A percentile compares a stretch with the other conserved stretches of the same genome.
Evolutionary conservation across 2,329 filamentous ascomycete species (phyloP).

Genomic region (Cadophora gregata): DNA sequence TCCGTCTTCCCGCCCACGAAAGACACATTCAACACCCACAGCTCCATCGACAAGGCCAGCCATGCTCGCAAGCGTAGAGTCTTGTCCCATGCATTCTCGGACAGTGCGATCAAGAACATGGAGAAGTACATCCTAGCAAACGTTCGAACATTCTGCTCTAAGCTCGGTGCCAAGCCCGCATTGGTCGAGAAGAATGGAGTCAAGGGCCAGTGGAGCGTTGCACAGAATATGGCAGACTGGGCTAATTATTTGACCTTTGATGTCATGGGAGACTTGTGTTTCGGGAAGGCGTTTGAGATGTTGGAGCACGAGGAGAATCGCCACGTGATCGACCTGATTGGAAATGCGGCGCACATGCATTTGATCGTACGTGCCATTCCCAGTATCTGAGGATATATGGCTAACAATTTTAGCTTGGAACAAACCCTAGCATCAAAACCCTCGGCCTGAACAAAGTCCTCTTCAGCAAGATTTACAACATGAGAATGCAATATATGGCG

Average conservation of each 20-base stretch:
- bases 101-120: constrained; percentile 42
- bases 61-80: constrained; percentile 71
- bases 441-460: constrained; percentile 71
- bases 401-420: constrained; percentile 51
- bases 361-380: constrained; percentile 57
- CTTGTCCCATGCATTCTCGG: constrained; percentile 70
- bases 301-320: constrained; percentile 59
- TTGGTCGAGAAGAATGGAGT: constrained; percentile 50
- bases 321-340: constrained; percentile 70
- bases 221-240: constrained; percentile 63
- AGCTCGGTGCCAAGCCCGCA: constrained; percentile 46
- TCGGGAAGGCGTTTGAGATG: constrained; percentile 58
- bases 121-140: constrained; percentile 43
- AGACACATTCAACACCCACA: constrained; percentile 72
- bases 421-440: constrained; percentile 71
- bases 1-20: constrained; percentile 72
- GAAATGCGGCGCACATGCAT: constrained; percentile 70
- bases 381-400: neutral
- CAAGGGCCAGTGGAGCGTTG: constrained; percentile 54
- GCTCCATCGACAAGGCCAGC: constrained; percentile 69
- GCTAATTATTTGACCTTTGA: constrained; percentile 53
- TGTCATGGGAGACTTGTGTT: constrained; percentile 57
- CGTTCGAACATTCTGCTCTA: constrained; percentile 64
- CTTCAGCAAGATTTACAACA: constrained; percentile 69
- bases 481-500: constrained; percentile 72